These are phyloP conservation scores for Aspergillus novofumigatus DNA, from an alignment of 2,329 filamentous ascomycete genomes.

Conservation along the genomic window DNA sequence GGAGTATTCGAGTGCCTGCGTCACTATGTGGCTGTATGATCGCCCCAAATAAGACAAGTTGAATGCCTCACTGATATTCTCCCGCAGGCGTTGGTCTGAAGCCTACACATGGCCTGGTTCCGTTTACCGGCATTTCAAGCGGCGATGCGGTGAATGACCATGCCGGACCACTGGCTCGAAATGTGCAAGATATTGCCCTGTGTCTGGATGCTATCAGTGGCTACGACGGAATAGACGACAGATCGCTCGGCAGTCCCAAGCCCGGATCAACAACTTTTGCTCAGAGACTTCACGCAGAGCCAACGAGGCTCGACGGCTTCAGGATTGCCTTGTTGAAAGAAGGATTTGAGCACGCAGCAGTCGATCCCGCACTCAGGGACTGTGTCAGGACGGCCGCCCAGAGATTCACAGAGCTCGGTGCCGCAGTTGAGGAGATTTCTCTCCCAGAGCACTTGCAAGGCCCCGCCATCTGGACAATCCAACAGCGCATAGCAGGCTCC, in stretches of 20 bases:
- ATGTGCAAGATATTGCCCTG: constrained; percentile 39
- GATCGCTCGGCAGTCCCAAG: constrained; percentile 31
- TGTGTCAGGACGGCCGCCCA: constrained; percentile 42
- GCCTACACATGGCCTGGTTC: constrained; percentile 50
- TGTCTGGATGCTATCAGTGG: constrained; percentile 47
- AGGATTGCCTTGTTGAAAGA: constrained; percentile 45
- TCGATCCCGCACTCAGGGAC: constrained; percentile 39
- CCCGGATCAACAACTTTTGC: constrained; percentile 21
- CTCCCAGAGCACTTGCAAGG: constrained; percentile 47
- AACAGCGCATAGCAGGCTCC: constrained; percentile 39
- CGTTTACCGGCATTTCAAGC: constrained; percentile 48
- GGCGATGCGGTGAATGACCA: constrained; percentile 52
- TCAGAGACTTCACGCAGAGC: constrained; percentile 4
- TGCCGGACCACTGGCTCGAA: constrained; percentile 42
- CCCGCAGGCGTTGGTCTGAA: constrained; percentile 43
- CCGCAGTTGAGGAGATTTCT: constrained; percentile 48
- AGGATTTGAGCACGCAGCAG: constrained; percentile 39
- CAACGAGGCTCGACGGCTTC: constrained; percentile 15
- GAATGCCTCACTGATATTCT: background rate
- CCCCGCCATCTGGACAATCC: constrained; percentile 47
- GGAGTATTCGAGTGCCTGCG: constrained; percentile 35
- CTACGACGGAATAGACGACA: constrained; percentile 48
- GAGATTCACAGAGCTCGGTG: constrained; percentile 45
- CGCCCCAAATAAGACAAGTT: background rate
- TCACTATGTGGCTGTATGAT: constrained; percentile 38